These are phyloP conservation scores for Zymoseptoria ardabiliae DNA, from an alignment of 2,329 filamentous ascomycete species.

Conservation along the genomic window DNA sequence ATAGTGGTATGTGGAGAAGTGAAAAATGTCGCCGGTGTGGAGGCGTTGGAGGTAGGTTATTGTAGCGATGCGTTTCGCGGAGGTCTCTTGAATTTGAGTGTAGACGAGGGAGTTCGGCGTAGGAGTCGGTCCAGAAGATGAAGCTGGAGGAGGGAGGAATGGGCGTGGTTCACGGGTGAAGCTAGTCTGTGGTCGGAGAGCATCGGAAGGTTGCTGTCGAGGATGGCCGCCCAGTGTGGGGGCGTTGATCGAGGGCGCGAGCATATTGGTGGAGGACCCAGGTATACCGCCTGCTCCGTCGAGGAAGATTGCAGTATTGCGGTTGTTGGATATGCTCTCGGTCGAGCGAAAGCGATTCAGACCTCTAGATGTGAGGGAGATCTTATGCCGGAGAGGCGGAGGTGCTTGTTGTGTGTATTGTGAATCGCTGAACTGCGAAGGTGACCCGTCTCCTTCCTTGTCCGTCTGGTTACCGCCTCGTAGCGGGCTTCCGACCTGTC, in stretches of 20 bases:
- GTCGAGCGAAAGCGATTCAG: slow-evolving; percentile 19
- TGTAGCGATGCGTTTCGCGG: slow-evolving; percentile 88
- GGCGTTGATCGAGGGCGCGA: neutral
- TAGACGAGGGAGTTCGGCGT: slow-evolving; percentile 46
- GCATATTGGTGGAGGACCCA: neutral
- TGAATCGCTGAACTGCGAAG: neutral
- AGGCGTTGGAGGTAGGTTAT: slow-evolving; percentile 87
- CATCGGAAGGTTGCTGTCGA: slow-evolving; percentile 23
- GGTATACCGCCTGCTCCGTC: slow-evolving; percentile 5
- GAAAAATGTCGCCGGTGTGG: slow-evolving; percentile 90
- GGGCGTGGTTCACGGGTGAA: slow-evolving; percentile 17
- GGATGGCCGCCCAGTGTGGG: slow-evolving; percentile 5
- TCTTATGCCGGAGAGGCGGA: slow-evolving; percentile 12
- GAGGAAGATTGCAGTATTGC: slow-evolving; percentile 11
- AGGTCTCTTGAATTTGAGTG: slow-evolving; percentile 71
- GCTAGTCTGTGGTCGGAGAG: slow-evolving; percentile 14
- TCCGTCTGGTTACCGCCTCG: neutral
- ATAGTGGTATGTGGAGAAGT: slow-evolving; percentile 96
- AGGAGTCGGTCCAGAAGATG: slow-evolving; percentile 7
- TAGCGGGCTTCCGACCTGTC: neutral
- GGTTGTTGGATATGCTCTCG: slow-evolving; percentile 11
- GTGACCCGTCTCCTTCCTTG: neutral
- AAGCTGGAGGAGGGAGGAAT: slow-evolving; percentile 4
- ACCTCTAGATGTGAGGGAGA: slow-evolving; percentile 16
- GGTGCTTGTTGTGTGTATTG: neutral